Conservation (phyloP, 768 basidiomycete species). For the Kwoniella mangroviensis region DNA sequence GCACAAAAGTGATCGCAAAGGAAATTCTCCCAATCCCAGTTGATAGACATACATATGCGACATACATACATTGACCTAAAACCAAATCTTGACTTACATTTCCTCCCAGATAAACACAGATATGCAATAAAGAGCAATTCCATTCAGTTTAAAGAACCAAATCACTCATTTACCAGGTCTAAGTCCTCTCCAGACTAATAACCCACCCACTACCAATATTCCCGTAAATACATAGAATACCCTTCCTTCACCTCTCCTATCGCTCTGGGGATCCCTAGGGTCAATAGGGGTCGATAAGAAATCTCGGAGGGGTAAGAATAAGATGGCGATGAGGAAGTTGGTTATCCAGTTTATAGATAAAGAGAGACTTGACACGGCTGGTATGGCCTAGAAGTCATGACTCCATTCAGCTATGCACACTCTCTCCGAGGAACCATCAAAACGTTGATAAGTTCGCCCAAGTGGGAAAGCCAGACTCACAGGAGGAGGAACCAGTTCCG, state of each 20-base stretch:
- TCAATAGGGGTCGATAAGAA: slow-evolving; percentile 59
- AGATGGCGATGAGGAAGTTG: slow-evolving; percentile 82
- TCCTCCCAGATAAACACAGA: too few relatives aligned
- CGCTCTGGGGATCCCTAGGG: slow-evolving; percentile 54
- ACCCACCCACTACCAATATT: slow-evolving; percentile 59
- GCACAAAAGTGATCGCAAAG: too few relatives aligned
- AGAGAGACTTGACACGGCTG: slow-evolving; percentile 74
- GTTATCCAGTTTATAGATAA: slow-evolving; percentile 78
- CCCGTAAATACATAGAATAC: slow-evolving; percentile 85
- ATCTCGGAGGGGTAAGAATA: slow-evolving; percentile 83
- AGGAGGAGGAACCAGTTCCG: slow-evolving; percentile 81
- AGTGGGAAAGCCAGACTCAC: slow-evolving; percentile 61
- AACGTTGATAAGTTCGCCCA: too few relatives aligned
- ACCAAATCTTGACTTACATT: too few relatives aligned
- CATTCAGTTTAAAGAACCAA: not conserved
- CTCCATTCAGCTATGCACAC: not conserved
- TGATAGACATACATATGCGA: too few relatives aligned
- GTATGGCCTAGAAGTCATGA: slow-evolving; percentile 67
- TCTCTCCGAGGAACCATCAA: too few relatives aligned
- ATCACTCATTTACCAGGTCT: slow-evolving; percentile 5
- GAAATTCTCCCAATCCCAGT: too few relatives aligned
- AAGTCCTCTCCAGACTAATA: slow-evolving; percentile 45
- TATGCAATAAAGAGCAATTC: not conserved
- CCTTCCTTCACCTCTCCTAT: slow-evolving; percentile 71
- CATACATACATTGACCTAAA: too few relatives aligned